Evolutionary conservation across 805 yeast species (phyloP).

Genomic region (Aciculoconidium aculeatum): DNA sequence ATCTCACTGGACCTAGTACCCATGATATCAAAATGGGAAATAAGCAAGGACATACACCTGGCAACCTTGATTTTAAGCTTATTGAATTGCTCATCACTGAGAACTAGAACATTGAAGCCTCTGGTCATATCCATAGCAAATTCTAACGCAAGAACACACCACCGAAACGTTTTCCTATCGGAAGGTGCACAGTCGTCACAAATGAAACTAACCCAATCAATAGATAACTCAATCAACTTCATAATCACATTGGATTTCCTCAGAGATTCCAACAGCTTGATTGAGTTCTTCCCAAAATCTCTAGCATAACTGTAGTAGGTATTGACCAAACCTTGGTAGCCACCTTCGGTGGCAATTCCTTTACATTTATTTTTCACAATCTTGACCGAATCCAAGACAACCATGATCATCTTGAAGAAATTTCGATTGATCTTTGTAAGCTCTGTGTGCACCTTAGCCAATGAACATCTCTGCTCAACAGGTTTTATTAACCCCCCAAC

Average conservation of each 20-base stretch:
- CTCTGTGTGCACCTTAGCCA: slow-evolving; percentile 68
- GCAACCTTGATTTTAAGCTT: slow-evolving; percentile 77
- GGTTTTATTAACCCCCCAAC: slow-evolving; percentile 30
- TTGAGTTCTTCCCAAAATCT: slow-evolving; percentile 72
- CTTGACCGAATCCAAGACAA: slow-evolving; percentile 57
- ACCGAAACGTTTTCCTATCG: slow-evolving; percentile 83
- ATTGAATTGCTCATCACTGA: slow-evolving; percentile 71
- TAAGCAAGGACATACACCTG: slow-evolving; percentile 86
- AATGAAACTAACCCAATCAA: slow-evolving; percentile 89
- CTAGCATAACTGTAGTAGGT: slow-evolving; percentile 70
- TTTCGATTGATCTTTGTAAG: slow-evolving; percentile 58
- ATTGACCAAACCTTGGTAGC: slow-evolving; percentile 71
- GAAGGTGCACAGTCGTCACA: slow-evolving; percentile 94
- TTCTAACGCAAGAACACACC: slow-evolving; percentile 95
- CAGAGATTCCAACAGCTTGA: slow-evolving; percentile 56
- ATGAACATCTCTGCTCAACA: slow-evolving; percentile 63
- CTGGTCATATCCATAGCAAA: slow-evolving; percentile 92
- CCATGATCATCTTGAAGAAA: slow-evolving; percentile 61
- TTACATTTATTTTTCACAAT: slow-evolving; percentile 49
- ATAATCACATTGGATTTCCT: slow-evolving; percentile 64
- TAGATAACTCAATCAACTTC: slow-evolving; percentile 66
- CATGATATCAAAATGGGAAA: slow-evolving; percentile 96
- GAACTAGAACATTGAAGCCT: slow-evolving; percentile 80
- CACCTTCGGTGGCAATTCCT: slow-evolving; percentile 43
- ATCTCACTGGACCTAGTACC: slow-evolving; percentile 87